Base-by-base conservation (phyloP, 106 monocot species). In the Cymbidium sinense region DNA sequence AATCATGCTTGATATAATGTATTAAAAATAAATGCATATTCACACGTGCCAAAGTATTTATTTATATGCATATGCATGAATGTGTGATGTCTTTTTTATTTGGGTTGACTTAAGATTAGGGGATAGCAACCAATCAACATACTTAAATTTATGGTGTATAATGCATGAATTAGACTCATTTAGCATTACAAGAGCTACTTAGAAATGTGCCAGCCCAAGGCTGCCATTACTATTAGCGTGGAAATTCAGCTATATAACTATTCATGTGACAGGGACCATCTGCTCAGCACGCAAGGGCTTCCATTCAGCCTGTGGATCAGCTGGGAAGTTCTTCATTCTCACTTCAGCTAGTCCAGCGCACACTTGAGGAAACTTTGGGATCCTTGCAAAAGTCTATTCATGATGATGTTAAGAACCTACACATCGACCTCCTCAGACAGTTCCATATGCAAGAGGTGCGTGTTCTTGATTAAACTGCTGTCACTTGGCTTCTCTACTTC, bases 401-500 rank as follows among this genome's bases (percentile, higher is more conserved):
- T 70, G 94, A 98, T 70, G 94, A 94, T 73, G 98, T 98, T 77
- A 88, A 84, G 67, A 94, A 94, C 71, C 90, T 98, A 30, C 98
- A 98, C 77, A 90, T 98, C 58, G 98, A 98, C 54, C 79, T 98
- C 65, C 77, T 98, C 74, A 88, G 98, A 70, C 98, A 98, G 77
- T 92, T 98, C 81, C 98, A 98, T 67, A 84, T 92, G 88, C 90
- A 94, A 37, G 94, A 98, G 98, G 98, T 98, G 78, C 10, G 25
- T 77, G 47, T 13, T 47, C 47, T 6, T 71, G 2, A 67, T 33
- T 34, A 33, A 21, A 33, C 47, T 47, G 47, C 47, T 2, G 47
- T 47, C 47, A 39, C 13, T 47, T 47, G 11, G 47, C 15, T 47
- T 47, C 11, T 47, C 13, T 47, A 47, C 12, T 47, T 47, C 15